Percentiles rank a stretch among this genome's conserved stretches.
Evolutionary conservation across 495 filamentous ascomycete genomes (phyloP).

Genomic region (Xylaria longipes): DNA sequence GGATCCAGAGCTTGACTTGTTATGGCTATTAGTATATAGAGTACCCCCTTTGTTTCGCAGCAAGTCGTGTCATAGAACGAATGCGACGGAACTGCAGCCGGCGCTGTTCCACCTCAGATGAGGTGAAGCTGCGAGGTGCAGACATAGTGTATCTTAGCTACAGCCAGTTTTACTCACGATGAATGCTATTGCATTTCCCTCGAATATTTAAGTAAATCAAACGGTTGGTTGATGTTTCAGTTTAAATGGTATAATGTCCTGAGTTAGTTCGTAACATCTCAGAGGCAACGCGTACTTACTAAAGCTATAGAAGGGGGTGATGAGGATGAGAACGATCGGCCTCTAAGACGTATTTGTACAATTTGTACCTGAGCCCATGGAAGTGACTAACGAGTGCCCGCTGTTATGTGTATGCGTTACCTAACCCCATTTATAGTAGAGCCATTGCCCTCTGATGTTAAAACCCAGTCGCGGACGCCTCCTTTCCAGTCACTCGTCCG

Average conservation of each 20-base stretch:
- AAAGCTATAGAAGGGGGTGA: background rate
- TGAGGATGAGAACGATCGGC: background rate
- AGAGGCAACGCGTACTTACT: background rate
- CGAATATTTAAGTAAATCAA: background rate
- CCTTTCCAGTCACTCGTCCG: slow-evolving; percentile 85
- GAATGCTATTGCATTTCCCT: background rate
- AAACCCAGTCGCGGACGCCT: slow-evolving; percentile 72
- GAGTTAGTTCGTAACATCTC: background rate
- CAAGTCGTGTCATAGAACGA: too few species aligned
- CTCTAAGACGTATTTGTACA: background rate
- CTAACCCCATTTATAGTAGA: slow-evolving; percentile 42
- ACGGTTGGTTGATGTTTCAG: background rate
- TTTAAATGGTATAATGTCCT: background rate
- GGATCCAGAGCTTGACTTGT: too few species aligned
- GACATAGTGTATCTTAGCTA: background rate
- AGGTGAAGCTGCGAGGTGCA: background rate
- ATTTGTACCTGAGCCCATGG: background rate
- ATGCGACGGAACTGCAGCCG: too few species aligned
- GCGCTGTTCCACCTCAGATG: background rate
- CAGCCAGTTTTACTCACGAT: background rate
- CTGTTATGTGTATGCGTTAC: slow-evolving; percentile 14
- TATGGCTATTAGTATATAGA: too few species aligned
- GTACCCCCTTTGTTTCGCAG: too few species aligned
- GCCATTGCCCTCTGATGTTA: slow-evolving; percentile 54
- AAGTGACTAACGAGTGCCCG: background rate